Percentiles rank a stretch among this genome's conserved stretches.
Conservation (phyloP, 2,329 filamentous ascomycete genomes). For the Aspergillus bombycis region DNA sequence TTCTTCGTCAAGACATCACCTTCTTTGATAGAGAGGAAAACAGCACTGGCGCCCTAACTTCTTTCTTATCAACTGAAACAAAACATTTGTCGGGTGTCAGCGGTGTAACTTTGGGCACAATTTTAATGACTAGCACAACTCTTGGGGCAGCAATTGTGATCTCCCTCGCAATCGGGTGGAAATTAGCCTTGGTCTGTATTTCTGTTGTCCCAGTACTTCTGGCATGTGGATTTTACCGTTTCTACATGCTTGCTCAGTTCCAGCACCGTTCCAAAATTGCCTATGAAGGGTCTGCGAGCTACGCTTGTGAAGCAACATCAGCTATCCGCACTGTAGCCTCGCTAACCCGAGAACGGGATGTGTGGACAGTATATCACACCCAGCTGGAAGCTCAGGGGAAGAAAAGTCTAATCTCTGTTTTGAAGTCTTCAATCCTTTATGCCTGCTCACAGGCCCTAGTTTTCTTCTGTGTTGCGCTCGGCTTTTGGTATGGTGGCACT, state of each 20-base stretch:
- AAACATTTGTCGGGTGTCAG: slow-evolving; percentile 87
- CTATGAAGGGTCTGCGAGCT: slow-evolving; percentile 79
- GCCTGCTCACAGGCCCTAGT: slow-evolving; percentile 81
- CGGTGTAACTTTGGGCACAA: slow-evolving; percentile 82
- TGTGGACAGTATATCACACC: slow-evolving; percentile 70
- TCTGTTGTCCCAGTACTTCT: slow-evolving; percentile 77
- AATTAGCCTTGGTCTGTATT: slow-evolving; percentile 80
- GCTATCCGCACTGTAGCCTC: slow-evolving; percentile 93
- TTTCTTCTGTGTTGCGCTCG: slow-evolving; percentile 81
- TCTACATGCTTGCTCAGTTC: slow-evolving; percentile 80
- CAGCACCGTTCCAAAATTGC: slow-evolving; percentile 77
- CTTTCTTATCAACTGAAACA: slow-evolving; percentile 85
- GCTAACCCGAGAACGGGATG: slow-evolving; percentile 82
- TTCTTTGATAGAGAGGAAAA: slow-evolving; percentile 93
- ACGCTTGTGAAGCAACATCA: slow-evolving; percentile 90
- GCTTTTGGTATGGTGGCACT: slow-evolving; percentile 89
- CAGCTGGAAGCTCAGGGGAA: slow-evolving; percentile 69
- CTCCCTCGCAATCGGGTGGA: slow-evolving; percentile 80
- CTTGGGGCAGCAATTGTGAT: slow-evolving; percentile 73
- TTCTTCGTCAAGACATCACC: slow-evolving; percentile 88
- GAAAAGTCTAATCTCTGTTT: slow-evolving; percentile 70
- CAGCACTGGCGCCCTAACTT: slow-evolving; percentile 83
- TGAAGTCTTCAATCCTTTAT: slow-evolving; percentile 78
- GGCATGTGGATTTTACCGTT: slow-evolving; percentile 82
- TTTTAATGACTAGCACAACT: slow-evolving; percentile 79